phyloP scores from a whole-genome alignment of 495 filamentous ascomycete genomes.

The Amphirosellinia nigrospora region DNA sequence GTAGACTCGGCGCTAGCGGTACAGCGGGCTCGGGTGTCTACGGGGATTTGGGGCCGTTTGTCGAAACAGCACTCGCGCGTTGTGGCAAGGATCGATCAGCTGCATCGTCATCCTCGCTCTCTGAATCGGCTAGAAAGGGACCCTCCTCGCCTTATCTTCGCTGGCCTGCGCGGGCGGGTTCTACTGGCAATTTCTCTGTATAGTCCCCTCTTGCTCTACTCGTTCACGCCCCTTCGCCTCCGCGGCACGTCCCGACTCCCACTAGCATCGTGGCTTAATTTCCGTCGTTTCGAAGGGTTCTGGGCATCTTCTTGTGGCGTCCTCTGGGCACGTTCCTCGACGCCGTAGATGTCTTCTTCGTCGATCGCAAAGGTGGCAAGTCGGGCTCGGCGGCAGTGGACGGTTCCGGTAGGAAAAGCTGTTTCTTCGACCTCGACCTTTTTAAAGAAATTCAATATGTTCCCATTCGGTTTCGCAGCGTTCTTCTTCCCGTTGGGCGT shows the following conservation, averaged over 20 bases:
- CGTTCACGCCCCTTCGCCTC: background rate
- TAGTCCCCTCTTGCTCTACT: constrained; percentile 4
- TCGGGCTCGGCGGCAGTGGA: constrained; percentile 9
- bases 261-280: constrained; percentile 29
- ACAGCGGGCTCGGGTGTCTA: constrained; percentile 15
- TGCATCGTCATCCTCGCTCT: constrained; percentile 62
- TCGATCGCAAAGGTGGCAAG: constrained; percentile 17
- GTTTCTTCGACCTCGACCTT: constrained; percentile 45
- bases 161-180: constrained; percentile 2
- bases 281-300: constrained; percentile 38
- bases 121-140: constrained; percentile 72
- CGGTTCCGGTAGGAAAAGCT: constrained; percentile 35
- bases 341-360: constrained; percentile 33
- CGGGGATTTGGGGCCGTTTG: constrained; percentile 9
- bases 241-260: background rate
- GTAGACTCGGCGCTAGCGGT: constrained; percentile 35
- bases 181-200: background rate
- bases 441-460: constrained; percentile 61
- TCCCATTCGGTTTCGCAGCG: constrained; percentile 62
- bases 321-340: constrained; percentile 27
- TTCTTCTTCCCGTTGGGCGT: constrained; percentile 28
- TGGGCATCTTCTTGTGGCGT: constrained; percentile 31
- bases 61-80: constrained; percentile 10
- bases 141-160: constrained; percentile 38
- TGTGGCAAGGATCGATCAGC: constrained; percentile 10